These are phyloP conservation scores for Phytopythium montanum DNA, from an alignment of 352 stramenopile genomes.

Conservation along the genomic window DNA sequence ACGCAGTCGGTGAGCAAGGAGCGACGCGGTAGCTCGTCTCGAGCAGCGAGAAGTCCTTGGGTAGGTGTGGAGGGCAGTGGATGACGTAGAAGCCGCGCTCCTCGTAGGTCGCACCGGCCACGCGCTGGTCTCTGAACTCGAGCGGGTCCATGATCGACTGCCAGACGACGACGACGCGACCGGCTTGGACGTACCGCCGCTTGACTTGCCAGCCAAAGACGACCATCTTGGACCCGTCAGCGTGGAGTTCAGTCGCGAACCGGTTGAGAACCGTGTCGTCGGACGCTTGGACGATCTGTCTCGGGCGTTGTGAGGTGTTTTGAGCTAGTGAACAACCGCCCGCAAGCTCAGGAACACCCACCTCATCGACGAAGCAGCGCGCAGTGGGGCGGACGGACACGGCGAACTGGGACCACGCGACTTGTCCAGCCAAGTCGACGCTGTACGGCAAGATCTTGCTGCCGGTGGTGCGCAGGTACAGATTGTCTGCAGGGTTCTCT, in stretches of 20 bases:
- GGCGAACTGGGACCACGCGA: conserved; percentile 5
- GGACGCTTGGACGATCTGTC: background rate
- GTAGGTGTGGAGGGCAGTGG: background rate
- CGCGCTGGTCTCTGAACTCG: conserved; percentile 24
- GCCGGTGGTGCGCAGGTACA: conserved; percentile 3
- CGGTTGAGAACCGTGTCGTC: background rate
- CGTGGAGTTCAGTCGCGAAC: background rate
- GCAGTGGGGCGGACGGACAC: background rate
- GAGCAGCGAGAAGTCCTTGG: background rate
- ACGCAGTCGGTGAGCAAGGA: background rate
- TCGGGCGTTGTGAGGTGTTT: background rate
- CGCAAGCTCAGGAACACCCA: background rate
- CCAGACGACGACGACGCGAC: conserved; percentile 49
- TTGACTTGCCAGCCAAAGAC: conserved; percentile 34
- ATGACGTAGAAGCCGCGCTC: conserved; percentile 20
- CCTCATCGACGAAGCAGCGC: conserved; percentile 5
- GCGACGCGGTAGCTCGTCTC: conserved; percentile 2
- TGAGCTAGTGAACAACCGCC: background rate
- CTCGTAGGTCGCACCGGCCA: conserved; percentile 20
- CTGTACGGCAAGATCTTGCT: conserved; percentile 6
- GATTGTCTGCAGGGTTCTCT: background rate
- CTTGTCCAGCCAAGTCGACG: background rate
- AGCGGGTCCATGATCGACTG: conserved; percentile 34
- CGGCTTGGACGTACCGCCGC: conserved; percentile 34
- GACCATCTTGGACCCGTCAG: background rate